Evolutionary conservation across 495 filamentous ascomycete species (phyloP), one percentile per base, ranked within the genome.

Genomic region (Staphylotrichum longicolle): DNA sequence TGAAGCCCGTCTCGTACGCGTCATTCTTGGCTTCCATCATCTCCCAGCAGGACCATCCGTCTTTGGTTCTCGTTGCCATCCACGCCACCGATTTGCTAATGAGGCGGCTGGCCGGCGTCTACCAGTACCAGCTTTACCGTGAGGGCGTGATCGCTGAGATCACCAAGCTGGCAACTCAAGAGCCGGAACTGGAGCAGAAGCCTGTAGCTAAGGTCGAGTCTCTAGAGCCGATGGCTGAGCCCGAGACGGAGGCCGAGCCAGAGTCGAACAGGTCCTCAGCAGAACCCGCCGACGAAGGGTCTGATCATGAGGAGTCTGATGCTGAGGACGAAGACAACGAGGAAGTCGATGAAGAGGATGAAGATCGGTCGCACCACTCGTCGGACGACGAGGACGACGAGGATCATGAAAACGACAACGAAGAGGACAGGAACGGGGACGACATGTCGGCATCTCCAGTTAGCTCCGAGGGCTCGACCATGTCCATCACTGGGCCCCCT

Each of bases 121-220:
- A 99, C 71, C 89, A 90, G 44, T 91, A 96, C 68, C 95, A 98
- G 65, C 96, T 99, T 67, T 94, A 99, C 70, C 89, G 95, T 5
- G 95, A 99, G 75, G 95, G 95, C 44, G 94, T 99, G 20, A 93
- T 99, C 66, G 82, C 89, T 0, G 95, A 98, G 72, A 93, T 98
- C 54, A 73, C 82, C 45, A 95, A 94, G 71, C 77, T 98, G 33
- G 84, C 91, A 0, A 69, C 48, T 10, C 72, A 73, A 41, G 72
- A 76, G 46, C 70, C 71, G 34, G 73, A 77, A 32, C 56, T 70
- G 5, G 72, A 78, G 34, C 41, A 39, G 35, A 64, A 67, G 33
- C 20, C 58, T 5, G 20, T 59, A 2, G 20, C 52, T 9, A 47
- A 44, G 4, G 20, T 27, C 20, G 47, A 51, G 10, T 44, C 48